Evolutionary conservation across 2,329 filamentous ascomycete species (phyloP), one percentile per base, ranked within the genome.

Genomic region (Claviceps lovelessii): DNA sequence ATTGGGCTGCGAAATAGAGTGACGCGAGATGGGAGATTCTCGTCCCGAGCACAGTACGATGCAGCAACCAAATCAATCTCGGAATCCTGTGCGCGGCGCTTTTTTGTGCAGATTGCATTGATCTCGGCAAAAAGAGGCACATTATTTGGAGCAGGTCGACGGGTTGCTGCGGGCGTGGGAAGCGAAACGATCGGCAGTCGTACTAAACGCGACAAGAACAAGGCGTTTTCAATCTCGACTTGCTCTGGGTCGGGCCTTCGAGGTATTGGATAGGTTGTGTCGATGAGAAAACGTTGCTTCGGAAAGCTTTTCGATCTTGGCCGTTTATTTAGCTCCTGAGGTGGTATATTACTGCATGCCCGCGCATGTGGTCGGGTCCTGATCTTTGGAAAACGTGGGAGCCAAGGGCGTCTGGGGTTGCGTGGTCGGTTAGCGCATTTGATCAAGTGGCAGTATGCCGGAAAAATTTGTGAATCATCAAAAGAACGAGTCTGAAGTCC

Each of bases 61-160:
- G 62, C 57, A 54, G 60, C 62, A 59, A 66, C 59, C 54, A 68
- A 58, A 55, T 67, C 64, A 52, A 65, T 57, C 60, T 68, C 67
- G 45, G 61, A 57, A 52, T 64, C 58, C 59, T 65, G 50, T 53
- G 66, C 64, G 54, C 53, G 60, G 55, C 65, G 64, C 55, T 68
- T 67, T 58, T 58, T 63, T 51, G 62, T 63, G 51, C 56, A 56
- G 56, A 49, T 61, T 57, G 64, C 65, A 67, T 67, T 60, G 61
- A 63, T 61, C 46, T 56, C 53, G 47, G 59, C 53, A 45, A 58
- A 53, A 9, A 52, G 52, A 28, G 57, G 45, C 41, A 17, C 37
- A 41, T 50, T 23, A 47, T 46, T 42, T 19, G 33, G n/a, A n/a
- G 31, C 15, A 15, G 53, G 35, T 13, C 45, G 47, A 42, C 41